Conservation (phyloP, 2,329 filamentous ascomycete species). For the Hypocrella siamensis region DNA sequence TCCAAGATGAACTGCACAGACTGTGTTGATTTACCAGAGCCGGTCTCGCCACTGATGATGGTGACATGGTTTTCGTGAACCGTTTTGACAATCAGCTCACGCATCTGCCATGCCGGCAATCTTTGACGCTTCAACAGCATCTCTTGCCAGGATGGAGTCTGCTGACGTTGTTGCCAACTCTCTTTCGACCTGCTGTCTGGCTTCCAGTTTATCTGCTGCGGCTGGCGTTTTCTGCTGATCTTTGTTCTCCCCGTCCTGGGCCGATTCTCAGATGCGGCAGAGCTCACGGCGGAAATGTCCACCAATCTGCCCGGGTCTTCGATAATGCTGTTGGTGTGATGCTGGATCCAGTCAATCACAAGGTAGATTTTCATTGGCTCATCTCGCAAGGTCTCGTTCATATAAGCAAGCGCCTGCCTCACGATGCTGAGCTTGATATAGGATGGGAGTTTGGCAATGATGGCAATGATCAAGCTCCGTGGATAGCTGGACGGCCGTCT, state of each 20-base stretch:
- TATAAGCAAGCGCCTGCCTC: constrained; percentile 57
- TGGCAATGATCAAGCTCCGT: constrained; percentile 48
- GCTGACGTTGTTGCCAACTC: constrained; percentile 56
- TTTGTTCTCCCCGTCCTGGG: constrained; percentile 11
- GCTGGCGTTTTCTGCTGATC: constrained; percentile 23
- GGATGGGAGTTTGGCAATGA: constrained; percentile 61
- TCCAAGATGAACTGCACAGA: constrained; percentile 93
- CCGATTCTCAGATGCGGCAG: constrained; percentile 43
- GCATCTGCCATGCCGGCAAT: constrained; percentile 78
- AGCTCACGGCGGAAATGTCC: constrained; percentile 68
- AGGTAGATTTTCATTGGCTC: constrained; percentile 85
- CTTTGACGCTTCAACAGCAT: constrained; percentile 60
- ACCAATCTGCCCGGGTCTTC: constrained; percentile 69
- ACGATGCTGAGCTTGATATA: constrained; percentile 88
- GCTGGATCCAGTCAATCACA: constrained; percentile 81
- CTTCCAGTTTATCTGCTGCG: constrained; percentile 48
- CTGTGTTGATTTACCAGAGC: constrained; percentile 92
- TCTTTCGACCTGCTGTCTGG: constrained; percentile 43
- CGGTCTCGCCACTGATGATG: constrained; percentile 93
- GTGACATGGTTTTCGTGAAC: constrained; percentile 73
- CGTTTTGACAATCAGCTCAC: constrained; percentile 58
- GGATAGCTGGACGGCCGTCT: constrained; percentile 65
- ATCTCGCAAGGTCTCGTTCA: constrained; percentile 54
- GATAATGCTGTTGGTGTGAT: constrained; percentile 67
- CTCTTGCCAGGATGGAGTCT: constrained; percentile 46